Evolutionary conservation across 2,329 filamentous ascomycete species (phyloP).

Genomic region (Xylariaceae sp.): DNA sequence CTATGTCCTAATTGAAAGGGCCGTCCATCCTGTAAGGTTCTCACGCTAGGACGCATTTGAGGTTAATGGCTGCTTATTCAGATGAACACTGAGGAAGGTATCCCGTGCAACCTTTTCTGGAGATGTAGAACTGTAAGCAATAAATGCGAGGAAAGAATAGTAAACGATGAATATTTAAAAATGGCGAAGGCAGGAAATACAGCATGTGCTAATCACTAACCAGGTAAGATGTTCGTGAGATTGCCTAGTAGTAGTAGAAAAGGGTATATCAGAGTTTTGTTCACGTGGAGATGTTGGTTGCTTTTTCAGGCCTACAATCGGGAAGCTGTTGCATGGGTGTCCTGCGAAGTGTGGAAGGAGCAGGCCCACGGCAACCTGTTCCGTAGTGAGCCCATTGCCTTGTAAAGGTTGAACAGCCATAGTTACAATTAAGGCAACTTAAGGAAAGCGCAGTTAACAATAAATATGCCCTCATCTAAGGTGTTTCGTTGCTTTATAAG

Average conservation of each 20-base stretch:
- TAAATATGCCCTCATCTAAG: too few species aligned
- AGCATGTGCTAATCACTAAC: slow-evolving; percentile 2
- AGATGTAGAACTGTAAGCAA: neutral
- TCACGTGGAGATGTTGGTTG: neutral
- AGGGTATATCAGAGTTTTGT: neutral
- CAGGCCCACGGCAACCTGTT: neutral
- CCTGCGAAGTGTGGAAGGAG: neutral
- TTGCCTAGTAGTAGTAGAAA: neutral
- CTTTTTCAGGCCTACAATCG: neutral
- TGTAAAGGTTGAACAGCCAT: neutral
- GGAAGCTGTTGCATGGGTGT: neutral
- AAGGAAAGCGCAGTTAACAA: too few species aligned
- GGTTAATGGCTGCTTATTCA: neutral
- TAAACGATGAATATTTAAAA: neutral
- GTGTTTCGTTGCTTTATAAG: too few species aligned
- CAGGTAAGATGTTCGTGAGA: neutral
- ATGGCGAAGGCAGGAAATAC: neutral
- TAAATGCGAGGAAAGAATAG: neutral
- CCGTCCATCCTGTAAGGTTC: neutral
- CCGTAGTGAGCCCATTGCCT: neutral
- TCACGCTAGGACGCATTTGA: neutral
- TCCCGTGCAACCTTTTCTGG: neutral
- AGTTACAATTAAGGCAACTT: too few species aligned
- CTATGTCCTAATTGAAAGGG: slow-evolving; percentile 9
- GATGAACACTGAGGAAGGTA: neutral